These are phyloP conservation scores for Lachnellula arida DNA, from an alignment of 2,329 filamentous ascomycete genomes.

Conservation along the genomic window DNA sequence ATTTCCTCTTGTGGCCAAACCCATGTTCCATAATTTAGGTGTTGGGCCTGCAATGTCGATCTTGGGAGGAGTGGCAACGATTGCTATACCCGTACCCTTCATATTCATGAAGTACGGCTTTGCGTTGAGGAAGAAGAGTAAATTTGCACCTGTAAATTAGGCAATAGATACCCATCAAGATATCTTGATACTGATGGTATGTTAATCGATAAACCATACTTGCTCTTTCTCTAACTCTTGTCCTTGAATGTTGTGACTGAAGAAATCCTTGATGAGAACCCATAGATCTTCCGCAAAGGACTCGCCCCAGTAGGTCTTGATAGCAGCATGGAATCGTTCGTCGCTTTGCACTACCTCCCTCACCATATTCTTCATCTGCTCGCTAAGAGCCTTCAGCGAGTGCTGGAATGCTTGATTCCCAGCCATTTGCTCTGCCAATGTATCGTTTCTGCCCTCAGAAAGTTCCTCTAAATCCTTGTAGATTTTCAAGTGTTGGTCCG, in stretches of 20 bases:
- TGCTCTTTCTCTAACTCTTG: slow-evolving; percentile 3
- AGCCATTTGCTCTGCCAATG: not conserved
- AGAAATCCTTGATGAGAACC: slow-evolving; percentile 4
- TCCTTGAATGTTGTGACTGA: slow-evolving; percentile 4
- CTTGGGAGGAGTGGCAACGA: slow-evolving; percentile 51
- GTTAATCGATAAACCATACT: slow-evolving; percentile 7
- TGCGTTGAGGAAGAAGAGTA: slow-evolving; percentile 38
- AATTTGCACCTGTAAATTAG: slow-evolving; percentile 35
- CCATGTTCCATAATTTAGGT: slow-evolving; percentile 60
- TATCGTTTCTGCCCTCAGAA: not conserved
- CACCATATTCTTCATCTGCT: slow-evolving; percentile 4
- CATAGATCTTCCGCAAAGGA: not conserved
- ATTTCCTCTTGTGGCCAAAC: slow-evolving; percentile 38
- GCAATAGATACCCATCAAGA: not conserved
- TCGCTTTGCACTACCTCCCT: not conserved
- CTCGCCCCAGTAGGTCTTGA: not conserved
- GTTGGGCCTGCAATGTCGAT: slow-evolving; percentile 60
- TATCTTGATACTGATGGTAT: not conserved
- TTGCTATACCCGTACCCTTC: slow-evolving; percentile 54
- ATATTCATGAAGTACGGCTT: slow-evolving; percentile 42
- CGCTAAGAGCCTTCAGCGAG: not conserved
- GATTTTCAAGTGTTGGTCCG: not conserved
- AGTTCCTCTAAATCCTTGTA: not conserved
- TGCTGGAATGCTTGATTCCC: slow-evolving; percentile 5
- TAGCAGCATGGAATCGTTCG: not conserved